Percentiles rank a stretch among this genome's conserved stretches.
Evolutionary conservation across 768 basidiomycete species (phyloP).

Genomic region (Mycena metata): DNA sequence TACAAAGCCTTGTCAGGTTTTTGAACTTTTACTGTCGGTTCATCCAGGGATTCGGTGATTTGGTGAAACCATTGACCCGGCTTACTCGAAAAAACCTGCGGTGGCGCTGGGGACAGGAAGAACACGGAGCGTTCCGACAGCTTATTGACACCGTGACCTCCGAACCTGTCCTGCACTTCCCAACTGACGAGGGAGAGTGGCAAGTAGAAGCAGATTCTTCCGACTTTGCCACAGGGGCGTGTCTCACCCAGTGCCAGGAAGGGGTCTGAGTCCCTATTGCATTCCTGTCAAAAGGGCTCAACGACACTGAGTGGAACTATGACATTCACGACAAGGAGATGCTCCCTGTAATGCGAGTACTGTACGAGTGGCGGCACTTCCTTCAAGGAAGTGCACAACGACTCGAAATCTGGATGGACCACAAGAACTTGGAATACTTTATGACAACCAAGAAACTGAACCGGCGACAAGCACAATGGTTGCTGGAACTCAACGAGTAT

Average conservation of each 20-base stretch:
- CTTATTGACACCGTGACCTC: conserved; percentile 21
- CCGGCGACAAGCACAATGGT: conserved; percentile 8
- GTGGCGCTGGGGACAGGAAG: neutral
- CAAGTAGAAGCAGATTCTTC: neutral
- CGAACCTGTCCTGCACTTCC: conserved; percentile 14
- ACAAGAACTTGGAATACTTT: conserved; percentile 49
- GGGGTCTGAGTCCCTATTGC: neutral
- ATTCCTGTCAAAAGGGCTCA: neutral
- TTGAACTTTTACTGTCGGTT: conserved; percentile 42
- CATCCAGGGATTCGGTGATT: conserved; percentile 36
- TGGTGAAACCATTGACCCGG: neutral
- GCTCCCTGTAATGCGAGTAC: conserved; percentile 49
- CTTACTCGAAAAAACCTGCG: neutral
- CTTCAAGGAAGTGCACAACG: neutral
- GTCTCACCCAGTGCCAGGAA: neutral
- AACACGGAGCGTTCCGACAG: conserved; percentile 9
- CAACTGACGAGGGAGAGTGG: conserved; percentile 7
- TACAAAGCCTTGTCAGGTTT: conserved; percentile 51
- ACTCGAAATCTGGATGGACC: conserved; percentile 7
- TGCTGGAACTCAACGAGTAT: conserved; percentile 40
- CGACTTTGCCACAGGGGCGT: neutral
- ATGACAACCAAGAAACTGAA: conserved; percentile 44
- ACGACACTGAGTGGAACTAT: neutral
- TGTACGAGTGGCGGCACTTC: conserved; percentile 34
- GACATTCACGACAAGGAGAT: conserved; percentile 51